Base-by-base conservation (phyloP, 2,329 filamentous ascomycete genomes). In the Verruconis gallopava region DNA sequence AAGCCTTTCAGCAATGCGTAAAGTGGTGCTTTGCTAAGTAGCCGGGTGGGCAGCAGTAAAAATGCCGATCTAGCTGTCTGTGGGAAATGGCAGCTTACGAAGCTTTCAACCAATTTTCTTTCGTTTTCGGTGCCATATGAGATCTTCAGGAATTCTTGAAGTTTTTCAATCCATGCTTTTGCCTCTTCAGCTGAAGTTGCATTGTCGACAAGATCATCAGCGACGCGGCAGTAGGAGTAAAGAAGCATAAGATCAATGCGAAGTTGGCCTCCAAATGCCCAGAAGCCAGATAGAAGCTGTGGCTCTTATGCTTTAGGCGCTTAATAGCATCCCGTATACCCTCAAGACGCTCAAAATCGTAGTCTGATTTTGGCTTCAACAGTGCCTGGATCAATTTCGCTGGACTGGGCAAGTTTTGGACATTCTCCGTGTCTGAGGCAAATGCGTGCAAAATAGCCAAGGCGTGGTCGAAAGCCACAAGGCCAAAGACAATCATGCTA, bases 211-310 rank as follows among this genome's bases (percentile, higher is more conserved):
- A 85, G 63, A 50, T 85, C 80, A 53, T 85, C 81, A 1, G 79
- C 79, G 6, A 83, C 72, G 9, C 81, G 69, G 50, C 81, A 85
- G 53, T 83, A 85, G 0, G 79, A 81, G 53, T 85, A 85, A 60
- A 85, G 60, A 1, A 81, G 59, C 19, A 82, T 69, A 11, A 85
- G 55, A 49, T 85, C 80, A 21, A 79, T 75, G 4, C 80, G 70
- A 5, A 85, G 61, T 18, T 75, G 69, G 1, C 79, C 79, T 74
- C 68, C 48, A 86, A 85, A 0, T 76, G 72, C 0, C 76, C 73
- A 47, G 77, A 82, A 0, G 80, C 81, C 4, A 85, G 63, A 49
- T 81, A 83, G 55, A 85, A 85, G 50, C 79, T 84, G 37, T 79
- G 69, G 49, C 79, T 85, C 53, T 85, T 85, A 42, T 64, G 66